A percentile compares a stretch with the other conserved stretches of the same genome.
Conservation (phyloP, 2,329 filamentous ascomycete species). For the Colletotrichum camelliae region DNA sequence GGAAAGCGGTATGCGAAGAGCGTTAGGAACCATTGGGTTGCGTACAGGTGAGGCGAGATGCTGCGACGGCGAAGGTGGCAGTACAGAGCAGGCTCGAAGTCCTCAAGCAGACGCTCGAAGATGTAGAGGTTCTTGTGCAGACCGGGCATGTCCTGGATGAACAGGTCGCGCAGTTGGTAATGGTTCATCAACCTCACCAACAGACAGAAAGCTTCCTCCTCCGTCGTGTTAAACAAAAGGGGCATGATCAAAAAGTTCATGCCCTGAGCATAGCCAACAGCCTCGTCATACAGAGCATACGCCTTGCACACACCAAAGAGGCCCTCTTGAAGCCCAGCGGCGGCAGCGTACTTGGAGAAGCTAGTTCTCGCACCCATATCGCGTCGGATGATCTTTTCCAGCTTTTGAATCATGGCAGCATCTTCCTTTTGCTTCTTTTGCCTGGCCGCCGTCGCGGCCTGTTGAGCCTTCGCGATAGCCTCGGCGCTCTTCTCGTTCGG, state of each 20-base stretch:
- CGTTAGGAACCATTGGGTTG: conserved; percentile 98
- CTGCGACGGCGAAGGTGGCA: conserved; percentile 89
- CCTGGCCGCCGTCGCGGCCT: conserved; percentile 67
- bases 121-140: conserved; percentile 93
- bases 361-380: conserved; percentile 93
- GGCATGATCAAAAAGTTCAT: conserved; percentile 99
- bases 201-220: conserved; percentile 94
- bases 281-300: conserved; percentile 94
- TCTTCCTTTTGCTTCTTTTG: conserved; percentile 84
- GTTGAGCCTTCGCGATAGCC: conserved; percentile 68
- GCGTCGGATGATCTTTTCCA: conserved; percentile 90
- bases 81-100: conserved; percentile 91
- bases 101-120: conserved; percentile 92
- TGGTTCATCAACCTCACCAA: conserved; percentile 96
- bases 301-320: conserved; percentile 97
- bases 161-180: conserved; percentile 90
- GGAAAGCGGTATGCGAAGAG: conserved; percentile 99
- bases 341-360: conserved; percentile 94
- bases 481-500: conserved; percentile 67
- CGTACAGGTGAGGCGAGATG: conserved; percentile 91
- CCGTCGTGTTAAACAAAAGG: conserved; percentile 95
- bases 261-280: conserved; percentile 94
- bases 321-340: conserved; percentile 89
- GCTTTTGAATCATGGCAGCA: conserved; percentile 72
- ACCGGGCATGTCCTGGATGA: conserved; percentile 95